Evolutionary conservation across 768 basidiomycete species (phyloP).

Genomic region (Pisolithus orientalis): DNA sequence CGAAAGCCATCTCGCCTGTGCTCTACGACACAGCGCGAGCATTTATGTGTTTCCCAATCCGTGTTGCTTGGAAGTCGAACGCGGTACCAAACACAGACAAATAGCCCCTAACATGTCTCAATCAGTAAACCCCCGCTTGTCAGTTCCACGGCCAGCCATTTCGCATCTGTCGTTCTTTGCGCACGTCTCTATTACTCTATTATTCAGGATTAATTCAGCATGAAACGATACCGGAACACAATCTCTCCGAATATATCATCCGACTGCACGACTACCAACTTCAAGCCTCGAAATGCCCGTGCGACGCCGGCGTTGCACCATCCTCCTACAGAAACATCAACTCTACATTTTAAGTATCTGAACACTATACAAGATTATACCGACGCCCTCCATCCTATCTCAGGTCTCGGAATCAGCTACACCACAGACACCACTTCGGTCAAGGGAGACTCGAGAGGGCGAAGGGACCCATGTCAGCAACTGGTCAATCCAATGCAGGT

Average conservation of each 20-base stretch:
- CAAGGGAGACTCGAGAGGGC: background rate
- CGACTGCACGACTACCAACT: slow-evolving; percentile 1
- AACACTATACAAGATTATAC: background rate
- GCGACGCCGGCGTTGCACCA: slow-evolving; percentile 29
- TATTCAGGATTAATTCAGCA: slow-evolving; percentile 8
- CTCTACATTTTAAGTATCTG: slow-evolving; percentile 23
- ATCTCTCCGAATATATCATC: slow-evolving; percentile 14
- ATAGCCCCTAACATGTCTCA: slow-evolving; percentile 4
- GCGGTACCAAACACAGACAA: slow-evolving; percentile 17
- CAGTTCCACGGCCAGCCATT: background rate
- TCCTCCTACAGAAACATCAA: slow-evolving; percentile 11
- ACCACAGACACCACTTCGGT: background rate
- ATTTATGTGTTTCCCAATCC: background rate
- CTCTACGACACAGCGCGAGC: slow-evolving; percentile 5
- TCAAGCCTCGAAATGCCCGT: slow-evolving; percentile 7
- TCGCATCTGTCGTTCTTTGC: background rate
- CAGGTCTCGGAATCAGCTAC: slow-evolving; percentile 23
- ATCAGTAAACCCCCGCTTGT: too few relatives aligned
- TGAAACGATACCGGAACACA: slow-evolving; percentile 21
- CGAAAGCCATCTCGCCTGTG: background rate
- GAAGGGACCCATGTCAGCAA: background rate
- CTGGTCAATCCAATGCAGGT: slow-evolving; percentile 2
- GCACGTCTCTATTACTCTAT: slow-evolving; percentile 2
- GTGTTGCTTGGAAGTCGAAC: too few relatives aligned
- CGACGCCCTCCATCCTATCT: slow-evolving; percentile 7